Evolutionary conservation across 2,329 filamentous ascomycete species (phyloP), one percentile per base, ranked within the genome.

Genomic region (Chaetomium globosum): DNA sequence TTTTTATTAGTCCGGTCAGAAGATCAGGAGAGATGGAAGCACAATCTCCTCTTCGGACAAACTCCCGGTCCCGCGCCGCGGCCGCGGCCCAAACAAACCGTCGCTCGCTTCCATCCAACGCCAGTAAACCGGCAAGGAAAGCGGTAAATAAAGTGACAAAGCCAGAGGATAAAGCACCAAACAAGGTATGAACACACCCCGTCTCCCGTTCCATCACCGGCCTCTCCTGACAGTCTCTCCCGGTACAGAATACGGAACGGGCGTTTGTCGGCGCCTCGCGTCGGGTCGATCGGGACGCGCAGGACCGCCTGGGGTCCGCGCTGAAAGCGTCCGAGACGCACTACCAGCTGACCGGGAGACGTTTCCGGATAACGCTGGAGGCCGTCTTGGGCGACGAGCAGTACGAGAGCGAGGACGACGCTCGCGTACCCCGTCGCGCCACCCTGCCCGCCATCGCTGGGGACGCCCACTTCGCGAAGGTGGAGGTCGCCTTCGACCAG

Each of bases 351-450:
- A 97, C 93, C 0, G 94, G 93, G 48, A 90, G 92, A 71, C 87
- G 85, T 2, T 83, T 97, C 66, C 88, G 88, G 71, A 90, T 97
- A 65, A 93, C 89, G 30, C 90, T 93, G 76, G 86, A 95, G 73
- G 93, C 95, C 77, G 93, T 97, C 13, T 81, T 90, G 71, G 93
- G 92, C 68, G 93, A 97, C 75, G 92, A 96, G 75, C 96, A 97
- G 92, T 97, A 97, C 74, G 93, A 97, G 73, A 93, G 97, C 76
- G 91, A 96, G 73, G 93, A 96, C 61, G 91, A 96, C 71, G 90
- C 93, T 13, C 46, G 39, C 64, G 75, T 91, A 28, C 87, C 89
- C 0, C 83, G 86, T 66, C 86, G 87, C 61, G 90, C 88, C 73
- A 83, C 87, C 46, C 52, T 46, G 21, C 79, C 92, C 36, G 26